Base-by-base conservation (phyloP, 1,284 basidiomycete genomes). In the Sporisorium sorghi region DNA sequence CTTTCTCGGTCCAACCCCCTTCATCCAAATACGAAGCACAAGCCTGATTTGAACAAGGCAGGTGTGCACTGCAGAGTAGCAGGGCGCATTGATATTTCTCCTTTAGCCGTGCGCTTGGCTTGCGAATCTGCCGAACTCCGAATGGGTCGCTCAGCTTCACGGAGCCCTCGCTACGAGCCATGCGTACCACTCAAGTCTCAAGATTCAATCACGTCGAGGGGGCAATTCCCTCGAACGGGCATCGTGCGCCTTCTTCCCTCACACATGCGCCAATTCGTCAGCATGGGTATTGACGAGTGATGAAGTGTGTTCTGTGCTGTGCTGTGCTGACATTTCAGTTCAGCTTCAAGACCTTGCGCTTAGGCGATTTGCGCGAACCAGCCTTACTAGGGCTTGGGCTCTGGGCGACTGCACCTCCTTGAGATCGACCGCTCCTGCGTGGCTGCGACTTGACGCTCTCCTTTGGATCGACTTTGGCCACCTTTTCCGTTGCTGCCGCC, bases 281-380 rank as follows among this genome's bases (percentile, higher is more conserved):
- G 24, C 17, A 12, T 47, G 28, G 19, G 28, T 11, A 30, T 47
- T 47, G 28, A 47, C 28, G 26, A n/a, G 26, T n/a, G 46, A 30
- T 47, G 46, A 30, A n/a, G 17, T 47, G 46, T 9, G 23, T 17
- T 39, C 37, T 40, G 17, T 26, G 23, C 14, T 26, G 8, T 21
- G 39, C 35, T 37, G 35, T n/a, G n/a, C n/a, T 9, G 28, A 40
- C n/a, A 40, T 9, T 9, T 57, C 62, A 70, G n/a, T 59, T 64
- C 10, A 73, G 54, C 57, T 73, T 73, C 35, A 73, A 21, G 5
- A 62, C 52, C 37, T 73, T 73, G 51, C 63, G 58, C 55, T 61
- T 65, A 3, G 39, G 24, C n/a, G 64, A 56, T 33, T 73, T 73
- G 51, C 64, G 58, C 39, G 59, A 52, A 26, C 43, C 56, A 7